phyloP scores from a whole-genome alignment of 176 grass and related monocot genomes.

The Phoenix dactylifera region DNA sequence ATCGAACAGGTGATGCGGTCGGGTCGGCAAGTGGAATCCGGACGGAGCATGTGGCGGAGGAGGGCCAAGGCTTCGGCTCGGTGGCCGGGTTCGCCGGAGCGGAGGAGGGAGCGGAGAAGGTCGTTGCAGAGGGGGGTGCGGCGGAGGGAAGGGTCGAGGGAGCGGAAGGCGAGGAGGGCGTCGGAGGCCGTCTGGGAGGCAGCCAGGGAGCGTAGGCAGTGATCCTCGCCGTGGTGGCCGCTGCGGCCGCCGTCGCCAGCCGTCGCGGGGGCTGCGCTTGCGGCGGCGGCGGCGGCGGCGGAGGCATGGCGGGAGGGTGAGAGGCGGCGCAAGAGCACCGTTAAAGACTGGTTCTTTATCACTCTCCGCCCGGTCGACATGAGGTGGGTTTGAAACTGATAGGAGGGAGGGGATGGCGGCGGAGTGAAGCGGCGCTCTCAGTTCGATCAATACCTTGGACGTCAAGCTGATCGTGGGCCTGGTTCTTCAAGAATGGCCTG shows the following conservation, averaged over 20 bases:
- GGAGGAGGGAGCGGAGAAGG: slow-evolving; percentile 25
- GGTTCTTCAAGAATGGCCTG: too few relatives aligned
- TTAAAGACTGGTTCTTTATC: neutral
- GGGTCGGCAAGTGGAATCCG: slow-evolving; percentile 7
- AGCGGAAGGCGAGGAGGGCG: neutral
- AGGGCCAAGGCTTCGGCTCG: slow-evolving; percentile 20
- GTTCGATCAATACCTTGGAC: too few relatives aligned
- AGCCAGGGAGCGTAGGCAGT: too few relatives aligned
- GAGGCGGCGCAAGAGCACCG: neutral
- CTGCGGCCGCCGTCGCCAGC: too few relatives aligned
- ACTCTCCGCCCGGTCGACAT: slow-evolving; percentile 1
- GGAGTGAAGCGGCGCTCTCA: too few relatives aligned
- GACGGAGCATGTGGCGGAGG: slow-evolving; percentile 12
- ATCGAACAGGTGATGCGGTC: slow-evolving; percentile 11
- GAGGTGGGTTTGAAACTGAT: neutral
- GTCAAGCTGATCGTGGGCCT: too few relatives aligned
- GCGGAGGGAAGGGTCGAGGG: neutral
- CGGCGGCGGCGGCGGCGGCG: too few relatives aligned
- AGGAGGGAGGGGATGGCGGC: too few relatives aligned
- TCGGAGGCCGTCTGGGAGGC: neutral
- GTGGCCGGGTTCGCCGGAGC: slow-evolving; percentile 11
- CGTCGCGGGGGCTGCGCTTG: too few relatives aligned
- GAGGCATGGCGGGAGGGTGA: neutral
- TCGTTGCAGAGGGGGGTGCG: neutral
- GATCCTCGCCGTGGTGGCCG: too few relatives aligned